A percentile compares a stretch with the other conserved stretches of the same genome.
These are phyloP conservation scores for Saturnispora diversa DNA, from an alignment of 805 yeast genomes.

Conservation along the genomic window DNA sequence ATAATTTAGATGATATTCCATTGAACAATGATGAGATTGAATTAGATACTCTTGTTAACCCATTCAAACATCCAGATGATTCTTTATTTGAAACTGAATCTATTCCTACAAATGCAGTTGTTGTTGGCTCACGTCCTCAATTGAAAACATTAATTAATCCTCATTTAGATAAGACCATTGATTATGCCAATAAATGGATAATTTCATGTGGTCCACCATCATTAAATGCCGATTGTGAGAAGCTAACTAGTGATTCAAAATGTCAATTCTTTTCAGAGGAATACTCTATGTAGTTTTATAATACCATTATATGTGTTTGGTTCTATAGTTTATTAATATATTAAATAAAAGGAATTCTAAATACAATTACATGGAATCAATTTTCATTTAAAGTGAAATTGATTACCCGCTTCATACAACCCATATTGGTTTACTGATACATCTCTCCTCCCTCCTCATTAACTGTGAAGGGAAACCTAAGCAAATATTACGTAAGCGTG, in stretches of 20 bases:
- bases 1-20: slow-evolving; percentile 1
- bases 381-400: no score
- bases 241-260: slow-evolving; percentile 31
- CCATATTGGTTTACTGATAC: no score
- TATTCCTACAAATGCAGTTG: slow-evolving; percentile 15
- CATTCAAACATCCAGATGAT: slow-evolving; percentile 9
- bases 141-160: slow-evolving; percentile 29
- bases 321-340: no score
- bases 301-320: no score
- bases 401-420: no score
- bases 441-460: no score
- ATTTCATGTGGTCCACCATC: slow-evolving; percentile 52
- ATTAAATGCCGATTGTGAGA: slow-evolving; percentile 34
- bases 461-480: no score
- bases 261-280: slow-evolving; percentile 38
- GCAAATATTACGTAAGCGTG: no score
- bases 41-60: slow-evolving; percentile 19
- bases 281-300: slow-evolving; percentile 29
- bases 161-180: slow-evolving; percentile 25
- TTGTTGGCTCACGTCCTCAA: slow-evolving; percentile 37
- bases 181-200: slow-evolving; percentile 40
- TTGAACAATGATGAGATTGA: slow-evolving; percentile 21
- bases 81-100: slow-evolving; percentile 7
- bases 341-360: no score
- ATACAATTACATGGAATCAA: no score